Percentiles rank a stretch among this genome's conserved stretches.
Evolutionary conservation across 495 filamentous ascomycete genomes (phyloP).

Genomic region (Aspergillus conjunctus): DNA sequence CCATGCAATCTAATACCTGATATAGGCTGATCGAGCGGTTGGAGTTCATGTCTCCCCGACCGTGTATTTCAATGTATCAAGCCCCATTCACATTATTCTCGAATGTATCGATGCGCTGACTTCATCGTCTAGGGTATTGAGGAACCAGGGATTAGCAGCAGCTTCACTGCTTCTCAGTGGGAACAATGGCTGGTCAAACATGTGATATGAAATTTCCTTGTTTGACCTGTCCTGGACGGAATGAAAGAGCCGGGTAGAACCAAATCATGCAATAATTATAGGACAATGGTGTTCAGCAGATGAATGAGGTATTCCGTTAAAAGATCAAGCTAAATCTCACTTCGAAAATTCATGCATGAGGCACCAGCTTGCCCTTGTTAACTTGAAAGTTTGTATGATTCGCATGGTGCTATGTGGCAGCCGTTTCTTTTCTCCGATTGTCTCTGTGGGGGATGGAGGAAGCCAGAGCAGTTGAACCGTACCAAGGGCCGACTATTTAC

Average conservation of each 20-base stretch:
- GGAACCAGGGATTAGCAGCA: constrained; percentile 72
- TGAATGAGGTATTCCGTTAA: constrained; percentile 18
- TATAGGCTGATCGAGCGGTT: constrained; percentile 62
- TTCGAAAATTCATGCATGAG: constrained; percentile 36
- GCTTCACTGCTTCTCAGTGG: constrained; percentile 81
- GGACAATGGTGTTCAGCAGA: constrained; percentile 16
- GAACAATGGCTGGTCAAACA: constrained; percentile 81
- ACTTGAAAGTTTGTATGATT: constrained; percentile 14
- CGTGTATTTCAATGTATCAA: constrained; percentile 72
- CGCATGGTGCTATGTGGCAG: constrained; percentile 5
- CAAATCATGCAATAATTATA: constrained; percentile 15
- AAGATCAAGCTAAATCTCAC: constrained; percentile 40
- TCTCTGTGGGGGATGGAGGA: neutral
- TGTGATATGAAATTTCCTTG: constrained; percentile 51
- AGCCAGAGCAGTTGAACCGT: constrained; percentile 1
- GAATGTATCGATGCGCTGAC: constrained; percentile 27
- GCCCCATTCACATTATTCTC: constrained; percentile 8
- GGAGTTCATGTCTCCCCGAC: constrained; percentile 91
- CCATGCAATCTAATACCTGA: constrained; percentile 23
- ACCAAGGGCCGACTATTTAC: constrained; percentile 24
- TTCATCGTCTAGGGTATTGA: constrained; percentile 62
- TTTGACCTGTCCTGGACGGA: neutral
- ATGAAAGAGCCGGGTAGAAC: constrained; percentile 13
- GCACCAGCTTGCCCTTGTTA: constrained; percentile 26
- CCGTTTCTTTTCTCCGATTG: neutral